Percentiles rank a stretch among this genome's conserved stretches.
These are phyloP conservation scores for Cladosporium sp. DNA, from an alignment of 2,329 filamentous ascomycete species.

Conservation along the genomic window DNA sequence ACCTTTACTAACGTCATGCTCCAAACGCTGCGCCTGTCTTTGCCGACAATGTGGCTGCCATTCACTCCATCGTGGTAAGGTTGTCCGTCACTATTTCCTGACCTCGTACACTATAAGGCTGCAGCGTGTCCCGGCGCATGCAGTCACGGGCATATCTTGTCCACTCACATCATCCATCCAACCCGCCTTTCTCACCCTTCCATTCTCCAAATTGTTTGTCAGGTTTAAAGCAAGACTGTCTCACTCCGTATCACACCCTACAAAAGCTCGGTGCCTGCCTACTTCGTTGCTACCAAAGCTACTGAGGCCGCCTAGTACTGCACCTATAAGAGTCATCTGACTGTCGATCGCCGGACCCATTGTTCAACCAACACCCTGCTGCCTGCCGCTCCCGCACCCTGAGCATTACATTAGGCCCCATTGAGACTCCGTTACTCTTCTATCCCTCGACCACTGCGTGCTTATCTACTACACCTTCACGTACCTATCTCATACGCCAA, in stretches of 20 bases:
- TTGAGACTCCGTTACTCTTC: constrained; percentile 6
- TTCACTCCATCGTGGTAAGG: constrained; percentile 1
- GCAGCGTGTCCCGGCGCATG: constrained; percentile 6
- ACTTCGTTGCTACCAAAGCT: background rate
- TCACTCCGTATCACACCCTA: background rate
- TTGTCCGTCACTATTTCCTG: constrained; percentile 2
- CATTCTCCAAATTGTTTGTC: constrained; percentile 6
- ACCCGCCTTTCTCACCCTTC: background rate
- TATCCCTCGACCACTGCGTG: background rate
- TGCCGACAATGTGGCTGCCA: constrained; percentile 3
- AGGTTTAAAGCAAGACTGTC: background rate
- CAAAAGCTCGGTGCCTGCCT: background rate
- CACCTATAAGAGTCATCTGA: constrained; percentile 18
- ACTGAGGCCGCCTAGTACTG: constrained; percentile 15
- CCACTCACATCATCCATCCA: background rate
- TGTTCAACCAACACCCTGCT: constrained; percentile 19
- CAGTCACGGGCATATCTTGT: background rate
- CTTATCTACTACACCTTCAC: background rate
- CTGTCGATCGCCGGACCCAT: constrained; percentile 17
- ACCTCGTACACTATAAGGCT: constrained; percentile 10
- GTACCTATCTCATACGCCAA: background rate
- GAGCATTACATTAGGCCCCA: constrained; percentile 1
- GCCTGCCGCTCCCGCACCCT: constrained; percentile 12
- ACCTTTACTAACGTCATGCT: constrained; percentile 11
- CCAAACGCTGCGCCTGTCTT: constrained; percentile 12